A percentile compares a stretch with the other conserved stretches of the same genome.
Conservation (phyloP, 768 basidiomycete genomes). For the Tylopilus subfusipes region DNA sequence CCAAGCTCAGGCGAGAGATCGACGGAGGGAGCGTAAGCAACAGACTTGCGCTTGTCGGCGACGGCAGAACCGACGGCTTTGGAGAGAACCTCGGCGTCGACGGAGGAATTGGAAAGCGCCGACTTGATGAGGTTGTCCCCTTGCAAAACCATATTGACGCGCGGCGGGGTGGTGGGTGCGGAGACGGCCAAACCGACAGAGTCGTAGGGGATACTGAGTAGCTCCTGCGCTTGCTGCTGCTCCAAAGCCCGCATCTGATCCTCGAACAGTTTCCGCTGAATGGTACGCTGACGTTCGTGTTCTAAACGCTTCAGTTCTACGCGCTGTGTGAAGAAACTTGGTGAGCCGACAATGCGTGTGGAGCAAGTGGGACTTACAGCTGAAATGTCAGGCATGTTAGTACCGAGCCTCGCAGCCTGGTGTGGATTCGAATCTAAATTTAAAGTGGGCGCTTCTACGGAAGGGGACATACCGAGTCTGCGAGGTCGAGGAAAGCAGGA, state of each 20-base stretch:
- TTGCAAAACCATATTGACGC: conserved; percentile 67
- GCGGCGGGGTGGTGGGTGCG: conserved; percentile 84
- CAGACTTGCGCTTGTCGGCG: conserved; percentile 80
- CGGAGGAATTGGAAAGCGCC: conserved; percentile 45
- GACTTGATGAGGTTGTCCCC: conserved; percentile 48
- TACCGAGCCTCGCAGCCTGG: conserved; percentile 79
- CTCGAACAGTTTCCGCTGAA: conserved; percentile 90
- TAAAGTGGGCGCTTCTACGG: conserved; percentile 8
- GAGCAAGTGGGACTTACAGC: conserved; percentile 52
- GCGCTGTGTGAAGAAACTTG: conserved; percentile 45
- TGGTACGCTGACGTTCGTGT: conserved; percentile 83
- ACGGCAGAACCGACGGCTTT: conserved; percentile 65
- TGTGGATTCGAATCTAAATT: conserved; percentile 1
- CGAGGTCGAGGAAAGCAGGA: conserved; percentile 89
- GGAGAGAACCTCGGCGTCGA: conserved; percentile 62
- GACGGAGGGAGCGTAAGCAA: conserved; percentile 77
- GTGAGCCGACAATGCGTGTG: conserved; percentile 2
- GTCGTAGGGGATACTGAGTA: conserved; percentile 72
- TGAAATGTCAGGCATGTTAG: conserved; percentile 83
- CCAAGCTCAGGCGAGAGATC: conserved; percentile 68
- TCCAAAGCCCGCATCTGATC: conserved; percentile 95
- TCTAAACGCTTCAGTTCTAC: conserved; percentile 83
- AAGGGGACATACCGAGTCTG: conserved; percentile 72
- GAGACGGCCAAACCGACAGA: conserved; percentile 71
- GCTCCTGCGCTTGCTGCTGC: conserved; percentile 84